Evolutionary conservation across 2,329 filamentous ascomycete genomes (phyloP).

Genomic region (Ustulina deusta): DNA sequence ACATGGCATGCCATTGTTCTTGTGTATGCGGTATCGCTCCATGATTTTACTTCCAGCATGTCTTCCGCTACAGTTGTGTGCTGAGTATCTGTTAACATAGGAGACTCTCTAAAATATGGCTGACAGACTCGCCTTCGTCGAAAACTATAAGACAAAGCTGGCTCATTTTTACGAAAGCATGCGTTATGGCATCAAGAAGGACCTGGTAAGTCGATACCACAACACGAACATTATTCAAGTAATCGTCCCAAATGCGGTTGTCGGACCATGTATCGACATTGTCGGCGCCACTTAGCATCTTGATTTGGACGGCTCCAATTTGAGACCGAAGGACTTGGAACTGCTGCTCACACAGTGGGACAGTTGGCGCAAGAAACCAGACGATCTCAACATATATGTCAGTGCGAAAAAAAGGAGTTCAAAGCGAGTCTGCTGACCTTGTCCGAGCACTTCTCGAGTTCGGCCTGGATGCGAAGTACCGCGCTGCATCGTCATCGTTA

Average conservation of each 20-base stretch:
- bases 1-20: slow-evolving; percentile 53
- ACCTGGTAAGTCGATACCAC: slow-evolving; percentile 83
- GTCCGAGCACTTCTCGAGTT: slow-evolving; percentile 67
- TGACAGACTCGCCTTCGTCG: slow-evolving; percentile 75
- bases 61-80: slow-evolving; percentile 77
- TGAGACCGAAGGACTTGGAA: slow-evolving; percentile 69
- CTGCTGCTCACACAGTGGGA: slow-evolving; percentile 76
- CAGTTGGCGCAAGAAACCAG: slow-evolving; percentile 81
- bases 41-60: slow-evolving; percentile 78
- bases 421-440: slow-evolving; percentile 61
- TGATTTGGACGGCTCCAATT: slow-evolving; percentile 69
- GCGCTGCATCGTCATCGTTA: slow-evolving; percentile 61
- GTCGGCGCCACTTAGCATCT: slow-evolving; percentile 74
- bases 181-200: slow-evolving; percentile 77
- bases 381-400: slow-evolving; percentile 60
- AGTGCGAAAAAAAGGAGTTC: not conserved
- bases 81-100: slow-evolving; percentile 56
- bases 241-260: slow-evolving; percentile 73
- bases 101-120: slow-evolving; percentile 11
- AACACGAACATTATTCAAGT: slow-evolving; percentile 74
- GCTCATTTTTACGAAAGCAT: slow-evolving; percentile 77
- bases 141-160: slow-evolving; percentile 78
- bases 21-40: slow-evolving; percentile 72
- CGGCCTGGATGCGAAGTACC: slow-evolving; percentile 73
- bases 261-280: slow-evolving; percentile 80